A percentile compares a stretch with the other conserved stretches of the same genome.
These are phyloP conservation scores for Collybia nuda DNA, from an alignment of 768 basidiomycete genomes.

Conservation along the genomic window DNA sequence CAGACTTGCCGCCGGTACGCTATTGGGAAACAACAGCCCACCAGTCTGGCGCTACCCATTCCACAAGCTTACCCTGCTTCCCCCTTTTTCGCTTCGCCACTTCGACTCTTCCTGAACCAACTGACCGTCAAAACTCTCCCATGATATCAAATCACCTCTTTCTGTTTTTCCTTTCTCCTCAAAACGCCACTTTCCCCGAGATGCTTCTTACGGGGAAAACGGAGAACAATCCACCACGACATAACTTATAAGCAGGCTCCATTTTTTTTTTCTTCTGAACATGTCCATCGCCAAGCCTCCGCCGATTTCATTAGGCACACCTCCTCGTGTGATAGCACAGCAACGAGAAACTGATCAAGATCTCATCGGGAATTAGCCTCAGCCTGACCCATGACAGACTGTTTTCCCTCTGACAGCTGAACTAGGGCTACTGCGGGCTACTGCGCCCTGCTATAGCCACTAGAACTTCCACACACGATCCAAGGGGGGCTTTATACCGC, in stretches of 20 bases:
- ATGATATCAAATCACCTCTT: too few relatives aligned
- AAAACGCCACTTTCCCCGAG: too few relatives aligned
- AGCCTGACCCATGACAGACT: background rate
- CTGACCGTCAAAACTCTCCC: too few relatives aligned
- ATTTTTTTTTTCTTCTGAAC: background rate
- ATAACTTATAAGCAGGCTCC: too few relatives aligned
- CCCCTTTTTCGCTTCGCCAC: background rate
- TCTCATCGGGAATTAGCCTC: constrained; percentile 7
- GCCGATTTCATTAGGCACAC: background rate
- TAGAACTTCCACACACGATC: too few relatives aligned
- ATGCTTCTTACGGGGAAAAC: background rate
- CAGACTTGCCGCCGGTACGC: constrained; percentile 24
- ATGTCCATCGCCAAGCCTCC: background rate
- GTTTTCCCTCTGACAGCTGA: background rate
- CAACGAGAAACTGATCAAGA: constrained; percentile 6
- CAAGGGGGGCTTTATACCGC: too few relatives aligned
- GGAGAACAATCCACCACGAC: too few relatives aligned
- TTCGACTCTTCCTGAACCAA: background rate
- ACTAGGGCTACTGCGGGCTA: too few relatives aligned
- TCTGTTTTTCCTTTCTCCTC: too few relatives aligned
- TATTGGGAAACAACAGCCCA: constrained; percentile 7
- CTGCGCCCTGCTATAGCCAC: too few relatives aligned
- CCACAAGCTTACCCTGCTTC: background rate
- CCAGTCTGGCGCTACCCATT: too few relatives aligned
- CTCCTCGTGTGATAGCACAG: constrained; percentile 9